These are phyloP conservation scores for Kluyveromyces marxianus DNA, from an alignment of 1,139 yeast genomes.

Conservation along the genomic window DNA sequence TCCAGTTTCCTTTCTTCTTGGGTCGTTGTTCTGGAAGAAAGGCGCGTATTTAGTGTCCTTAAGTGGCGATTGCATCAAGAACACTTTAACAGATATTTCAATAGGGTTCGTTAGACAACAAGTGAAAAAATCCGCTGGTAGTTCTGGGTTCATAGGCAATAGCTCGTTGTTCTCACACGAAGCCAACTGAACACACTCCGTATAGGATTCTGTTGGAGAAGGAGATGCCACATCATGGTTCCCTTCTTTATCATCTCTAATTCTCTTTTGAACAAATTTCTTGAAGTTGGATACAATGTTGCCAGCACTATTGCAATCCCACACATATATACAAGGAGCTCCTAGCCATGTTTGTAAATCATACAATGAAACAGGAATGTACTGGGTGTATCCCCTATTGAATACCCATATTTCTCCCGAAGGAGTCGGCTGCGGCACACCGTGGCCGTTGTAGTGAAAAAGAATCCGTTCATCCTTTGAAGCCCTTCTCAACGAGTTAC, in stretches of 20 bases:
- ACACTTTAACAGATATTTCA: slow-evolving; percentile 89
- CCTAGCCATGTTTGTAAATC: slow-evolving; percentile 97
- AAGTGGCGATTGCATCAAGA: slow-evolving; percentile 74
- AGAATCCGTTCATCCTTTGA: slow-evolving; percentile 87
- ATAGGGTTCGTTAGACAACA: slow-evolving; percentile 95
- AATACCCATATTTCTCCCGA: slow-evolving; percentile 99
- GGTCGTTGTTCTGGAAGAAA: slow-evolving; percentile 37
- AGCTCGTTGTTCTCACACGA: slow-evolving; percentile 85
- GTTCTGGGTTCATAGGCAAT: slow-evolving; percentile 86
- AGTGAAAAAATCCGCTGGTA: slow-evolving; percentile 94
- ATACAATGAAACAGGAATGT: slow-evolving; percentile 87
- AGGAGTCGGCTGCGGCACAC: slow-evolving; percentile 95
- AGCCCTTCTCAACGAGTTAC: slow-evolving; percentile 78
- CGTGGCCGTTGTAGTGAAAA: slow-evolving; percentile 97
- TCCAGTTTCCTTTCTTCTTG: slow-evolving; percentile 32
- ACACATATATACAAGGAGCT: slow-evolving; percentile 92
- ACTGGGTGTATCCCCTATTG: slow-evolving; percentile 93
- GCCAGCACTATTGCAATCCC: slow-evolving; percentile 94
- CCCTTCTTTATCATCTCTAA: slow-evolving; percentile 77
- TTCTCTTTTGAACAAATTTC: slow-evolving; percentile 82
- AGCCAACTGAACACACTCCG: slow-evolving; percentile 88
- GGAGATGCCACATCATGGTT: slow-evolving; percentile 60
- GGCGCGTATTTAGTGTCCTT: slow-evolving; percentile 55
- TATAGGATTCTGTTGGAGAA: slow-evolving; percentile 48
- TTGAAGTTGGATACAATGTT: slow-evolving; percentile 86